Evolutionary conservation across 352 stramenopile genomes (phyloP).

Genomic region (Phytopythium vexans): DNA sequence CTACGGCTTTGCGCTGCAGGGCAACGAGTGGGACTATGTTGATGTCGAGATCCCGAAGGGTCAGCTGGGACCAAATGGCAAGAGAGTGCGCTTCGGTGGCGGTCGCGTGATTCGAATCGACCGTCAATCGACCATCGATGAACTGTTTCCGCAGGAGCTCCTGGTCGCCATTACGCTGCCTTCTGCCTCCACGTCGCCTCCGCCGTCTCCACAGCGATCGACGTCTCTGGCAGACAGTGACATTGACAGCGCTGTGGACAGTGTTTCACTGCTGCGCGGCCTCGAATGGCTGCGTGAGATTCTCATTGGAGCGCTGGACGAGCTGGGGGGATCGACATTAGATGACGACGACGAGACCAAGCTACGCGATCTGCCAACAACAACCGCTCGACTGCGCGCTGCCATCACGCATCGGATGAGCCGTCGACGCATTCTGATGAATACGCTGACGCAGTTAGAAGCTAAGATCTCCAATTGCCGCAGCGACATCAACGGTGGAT

Average conservation of each 20-base stretch:
- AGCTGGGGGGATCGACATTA: constrained; percentile 13
- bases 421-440: constrained; percentile 36
- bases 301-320: constrained; percentile 15
- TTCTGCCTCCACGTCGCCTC: neutral
- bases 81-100: constrained; percentile 34
- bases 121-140: constrained; percentile 36
- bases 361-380: constrained; percentile 10
- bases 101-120: constrained; percentile 45
- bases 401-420: constrained; percentile 49
- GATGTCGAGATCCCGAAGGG: constrained; percentile 55
- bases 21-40: constrained; percentile 89
- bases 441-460: constrained; percentile 37
- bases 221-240: neutral
- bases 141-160: constrained; percentile 38
- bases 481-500: neutral
- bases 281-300: constrained; percentile 22
- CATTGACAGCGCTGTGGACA: neutral
- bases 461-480: constrained; percentile 15
- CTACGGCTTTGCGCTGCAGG: constrained; percentile 88
- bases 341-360: constrained; percentile 21
- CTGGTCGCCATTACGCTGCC: constrained; percentile 5
- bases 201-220: neutral
- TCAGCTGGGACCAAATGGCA: constrained; percentile 15
- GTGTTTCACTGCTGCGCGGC: constrained; percentile 3
- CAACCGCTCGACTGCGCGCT: constrained; percentile 22